Conservation (phyloP, 768 basidiomycete species). For the Xerocomus brunneocitrinus region DNA sequence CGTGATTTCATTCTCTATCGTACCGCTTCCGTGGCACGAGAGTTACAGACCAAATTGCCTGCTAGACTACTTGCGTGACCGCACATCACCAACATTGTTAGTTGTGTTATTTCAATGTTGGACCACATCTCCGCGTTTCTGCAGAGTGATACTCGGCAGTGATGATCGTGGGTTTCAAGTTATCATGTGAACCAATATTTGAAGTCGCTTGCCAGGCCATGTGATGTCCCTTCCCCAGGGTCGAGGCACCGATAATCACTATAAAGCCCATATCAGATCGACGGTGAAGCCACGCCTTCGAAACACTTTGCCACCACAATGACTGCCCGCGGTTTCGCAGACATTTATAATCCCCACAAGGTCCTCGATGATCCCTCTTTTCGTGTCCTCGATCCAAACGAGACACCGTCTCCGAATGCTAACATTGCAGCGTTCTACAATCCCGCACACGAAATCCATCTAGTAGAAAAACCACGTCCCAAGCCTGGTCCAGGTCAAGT, state of each 20-base stretch:
- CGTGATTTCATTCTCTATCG: no score
- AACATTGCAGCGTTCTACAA: slow-evolving; percentile 67
- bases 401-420: slow-evolving; percentile 42
- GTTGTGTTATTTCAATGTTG: no score
- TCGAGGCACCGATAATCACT: background rate
- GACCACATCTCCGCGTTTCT: background rate
- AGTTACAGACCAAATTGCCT: no score
- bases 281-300: background rate
- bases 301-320: slow-evolving; percentile 6
- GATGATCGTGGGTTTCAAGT: background rate
- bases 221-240: background rate
- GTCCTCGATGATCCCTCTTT: slow-evolving; percentile 54
- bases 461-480: slow-evolving; percentile 59
- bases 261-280: background rate
- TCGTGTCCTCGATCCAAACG: slow-evolving; percentile 46
- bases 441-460: slow-evolving; percentile 57
- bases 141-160: background rate
- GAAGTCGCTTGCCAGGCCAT: background rate
- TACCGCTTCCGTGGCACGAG: no score
- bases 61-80: no score
- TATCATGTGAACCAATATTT: background rate
- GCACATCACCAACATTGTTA: no score
- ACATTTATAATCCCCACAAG: slow-evolving; percentile 52
- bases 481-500: slow-evolving; percentile 64
- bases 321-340: slow-evolving; percentile 29